Percentiles rank a stretch among this genome's conserved stretches.
These are phyloP conservation scores for Oryza australiensis DNA, from an alignment of 176 grass and related monocot species.

Conservation along the genomic window DNA sequence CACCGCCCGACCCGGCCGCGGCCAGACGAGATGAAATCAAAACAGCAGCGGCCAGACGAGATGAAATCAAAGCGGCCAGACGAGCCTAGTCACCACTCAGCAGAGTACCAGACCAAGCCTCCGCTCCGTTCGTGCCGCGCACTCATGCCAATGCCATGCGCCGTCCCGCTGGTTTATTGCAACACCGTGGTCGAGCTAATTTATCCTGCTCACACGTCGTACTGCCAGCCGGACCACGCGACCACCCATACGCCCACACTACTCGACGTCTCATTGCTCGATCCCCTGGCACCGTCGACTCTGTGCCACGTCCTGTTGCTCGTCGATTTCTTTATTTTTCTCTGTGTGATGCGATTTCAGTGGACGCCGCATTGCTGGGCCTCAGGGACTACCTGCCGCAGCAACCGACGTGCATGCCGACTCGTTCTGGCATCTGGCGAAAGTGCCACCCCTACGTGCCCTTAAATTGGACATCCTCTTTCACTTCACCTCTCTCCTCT, in stretches of 20 bases:
- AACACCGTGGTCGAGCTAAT: background rate
- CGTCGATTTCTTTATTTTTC: background rate
- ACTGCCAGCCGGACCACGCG: background rate
- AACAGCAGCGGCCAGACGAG: background rate
- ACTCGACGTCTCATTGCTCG: background rate
- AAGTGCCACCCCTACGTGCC: slow-evolving; percentile 25
- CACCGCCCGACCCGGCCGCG: background rate
- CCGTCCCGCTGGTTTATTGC: background rate
- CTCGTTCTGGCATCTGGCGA: slow-evolving; percentile 34
- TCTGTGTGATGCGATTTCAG: background rate
- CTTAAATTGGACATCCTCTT: background rate
- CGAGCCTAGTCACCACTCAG: too few species aligned
- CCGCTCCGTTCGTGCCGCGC: slow-evolving; percentile 6
- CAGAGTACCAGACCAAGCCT: background rate
- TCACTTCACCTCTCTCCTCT: background rate
- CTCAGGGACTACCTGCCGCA: background rate
- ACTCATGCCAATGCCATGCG: background rate
- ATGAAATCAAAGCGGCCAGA: background rate
- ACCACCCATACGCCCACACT: background rate
- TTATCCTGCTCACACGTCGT: too few species aligned
- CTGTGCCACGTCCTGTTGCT: background rate
- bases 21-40: background rate
- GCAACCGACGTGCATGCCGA: background rate
- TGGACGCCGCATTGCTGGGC: background rate
- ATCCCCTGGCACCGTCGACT: background rate